Conservation (phyloP, 2,329 filamentous ascomycete species). For the Lecanoromycetidae sp. region DNA sequence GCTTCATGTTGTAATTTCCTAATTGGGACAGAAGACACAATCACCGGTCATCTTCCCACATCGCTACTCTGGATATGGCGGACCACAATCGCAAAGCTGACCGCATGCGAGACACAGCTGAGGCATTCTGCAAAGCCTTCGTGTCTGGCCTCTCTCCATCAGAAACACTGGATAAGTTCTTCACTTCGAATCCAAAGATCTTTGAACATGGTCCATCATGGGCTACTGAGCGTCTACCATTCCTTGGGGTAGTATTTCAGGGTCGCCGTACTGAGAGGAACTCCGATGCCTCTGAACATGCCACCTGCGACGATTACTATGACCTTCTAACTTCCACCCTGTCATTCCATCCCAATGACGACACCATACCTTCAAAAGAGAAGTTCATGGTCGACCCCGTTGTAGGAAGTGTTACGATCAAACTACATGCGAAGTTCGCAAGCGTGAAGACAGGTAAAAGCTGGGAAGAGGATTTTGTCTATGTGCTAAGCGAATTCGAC, state of each 20-base stretch:
- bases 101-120: slow-evolving; percentile 13
- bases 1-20: not conserved
- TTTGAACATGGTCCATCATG: slow-evolving; percentile 33
- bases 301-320: slow-evolving; percentile 31
- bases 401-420: slow-evolving; percentile 27
- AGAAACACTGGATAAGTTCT: slow-evolving; percentile 14
- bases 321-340: slow-evolving; percentile 24
- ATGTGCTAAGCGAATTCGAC: slow-evolving; percentile 31
- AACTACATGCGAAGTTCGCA: slow-evolving; percentile 26
- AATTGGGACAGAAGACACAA: too few relatives aligned
- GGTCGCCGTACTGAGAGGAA: slow-evolving; percentile 10
- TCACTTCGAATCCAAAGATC: slow-evolving; percentile 21
- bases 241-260: slow-evolving; percentile 29
- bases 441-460: slow-evolving; percentile 29
- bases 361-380: slow-evolving; percentile 26
- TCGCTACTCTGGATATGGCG: too few relatives aligned
- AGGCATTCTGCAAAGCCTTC: slow-evolving; percentile 17
- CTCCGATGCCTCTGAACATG: not conserved
- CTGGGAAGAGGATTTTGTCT: slow-evolving; percentile 33
- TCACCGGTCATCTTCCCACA: too few relatives aligned
- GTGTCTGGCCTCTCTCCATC: slow-evolving; percentile 8
- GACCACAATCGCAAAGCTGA: not conserved
- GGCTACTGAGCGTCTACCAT: slow-evolving; percentile 27
- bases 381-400: slow-evolving; percentile 28
- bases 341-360: slow-evolving; percentile 23